Conservation (phyloP, 495 filamentous ascomycete species). For the Chaetomidium leptoderma region DNA sequence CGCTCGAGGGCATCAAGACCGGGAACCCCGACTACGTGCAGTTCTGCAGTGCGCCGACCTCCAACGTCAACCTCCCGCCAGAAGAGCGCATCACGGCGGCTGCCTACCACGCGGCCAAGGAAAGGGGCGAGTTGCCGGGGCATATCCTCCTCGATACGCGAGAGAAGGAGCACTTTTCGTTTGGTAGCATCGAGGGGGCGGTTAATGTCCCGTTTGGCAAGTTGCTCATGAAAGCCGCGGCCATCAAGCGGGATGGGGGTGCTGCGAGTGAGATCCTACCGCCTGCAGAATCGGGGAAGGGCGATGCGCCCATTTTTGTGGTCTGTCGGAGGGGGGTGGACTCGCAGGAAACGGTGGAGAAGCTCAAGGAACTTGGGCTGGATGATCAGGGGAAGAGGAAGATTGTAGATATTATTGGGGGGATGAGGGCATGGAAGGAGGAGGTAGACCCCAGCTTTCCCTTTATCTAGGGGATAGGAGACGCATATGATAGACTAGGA, state of each 20-base stretch:
- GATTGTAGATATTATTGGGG: slow-evolving; percentile 76
- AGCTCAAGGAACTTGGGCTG: slow-evolving; percentile 63
- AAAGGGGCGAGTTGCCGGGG: slow-evolving; percentile 24
- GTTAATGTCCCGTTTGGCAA: slow-evolving; percentile 72
- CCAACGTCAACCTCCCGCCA: slow-evolving; percentile 35
- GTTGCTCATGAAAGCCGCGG: slow-evolving; percentile 39
- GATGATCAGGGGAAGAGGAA: slow-evolving; percentile 52
- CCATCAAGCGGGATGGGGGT: slow-evolving; percentile 22
- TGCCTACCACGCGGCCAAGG: slow-evolving; percentile 44
- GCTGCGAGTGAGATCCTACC: slow-evolving; percentile 7
- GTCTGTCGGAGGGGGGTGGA: slow-evolving; percentile 87
- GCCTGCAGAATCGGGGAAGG: neutral
- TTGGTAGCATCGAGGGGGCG: slow-evolving; percentile 66
- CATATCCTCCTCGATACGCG: slow-evolving; percentile 74
- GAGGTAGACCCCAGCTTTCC: slow-evolving; percentile 72
- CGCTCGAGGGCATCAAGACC: slow-evolving; percentile 53
- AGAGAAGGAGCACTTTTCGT: slow-evolving; percentile 78
- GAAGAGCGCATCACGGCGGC: slow-evolving; percentile 60
- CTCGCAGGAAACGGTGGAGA: slow-evolving; percentile 72
- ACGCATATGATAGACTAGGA: neutral
- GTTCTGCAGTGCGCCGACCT: slow-evolving; percentile 59
- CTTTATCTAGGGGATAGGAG: no score
- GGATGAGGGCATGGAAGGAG: slow-evolving; percentile 77
- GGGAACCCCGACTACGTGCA: slow-evolving; percentile 71
- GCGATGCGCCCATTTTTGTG: slow-evolving; percentile 58